Evolutionary conservation across 192 early-diverging fungal genomes (phyloP).

Genomic region (Mortierella claussenii): DNA sequence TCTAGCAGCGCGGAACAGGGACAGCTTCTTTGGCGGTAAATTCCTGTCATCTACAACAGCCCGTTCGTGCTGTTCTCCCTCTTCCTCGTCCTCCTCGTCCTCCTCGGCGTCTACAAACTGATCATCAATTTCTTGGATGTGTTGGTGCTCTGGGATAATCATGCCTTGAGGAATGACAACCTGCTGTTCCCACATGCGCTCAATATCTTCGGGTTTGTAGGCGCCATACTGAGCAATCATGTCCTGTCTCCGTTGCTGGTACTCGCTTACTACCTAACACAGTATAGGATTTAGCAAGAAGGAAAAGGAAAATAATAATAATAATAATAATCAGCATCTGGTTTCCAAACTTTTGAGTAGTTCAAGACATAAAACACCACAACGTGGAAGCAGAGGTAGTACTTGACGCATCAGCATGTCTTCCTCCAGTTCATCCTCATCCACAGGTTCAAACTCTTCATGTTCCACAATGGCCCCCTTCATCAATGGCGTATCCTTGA

Average conservation of each 20-base stretch:
- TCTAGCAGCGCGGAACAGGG: conserved; percentile 44
- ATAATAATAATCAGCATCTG: no score
- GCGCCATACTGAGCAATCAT: conserved; percentile 48
- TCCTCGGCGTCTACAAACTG: conserved; percentile 4
- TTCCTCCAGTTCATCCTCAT: conserved; percentile 59
- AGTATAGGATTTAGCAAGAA: no score
- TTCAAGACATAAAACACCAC: neutral
- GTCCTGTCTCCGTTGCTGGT: conserved; percentile 48
- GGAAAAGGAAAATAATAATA: neutral
- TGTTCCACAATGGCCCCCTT: conserved; percentile 58
- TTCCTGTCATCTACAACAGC: conserved; percentile 31
- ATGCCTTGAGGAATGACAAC: conserved; percentile 46
- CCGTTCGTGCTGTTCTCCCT: conserved; percentile 2
- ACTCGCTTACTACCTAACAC: conserved; percentile 47
- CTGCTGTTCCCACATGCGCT: conserved; percentile 45
- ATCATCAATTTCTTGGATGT: neutral
- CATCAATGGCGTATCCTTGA: conserved; percentile 55
- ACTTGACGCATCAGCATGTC: conserved; percentile 63
- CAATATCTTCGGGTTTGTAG: conserved; percentile 36
- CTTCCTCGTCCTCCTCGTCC: neutral
- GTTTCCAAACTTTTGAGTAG: neutral
- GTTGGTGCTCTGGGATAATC: conserved; percentile 34
- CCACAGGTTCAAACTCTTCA: conserved; percentile 52
- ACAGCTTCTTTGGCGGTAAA: conserved; percentile 39
- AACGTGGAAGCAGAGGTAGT: neutral